Conservation (phyloP, 2,329 filamentous ascomycete species). For the Pseudogymnoascus sp. region DNA sequence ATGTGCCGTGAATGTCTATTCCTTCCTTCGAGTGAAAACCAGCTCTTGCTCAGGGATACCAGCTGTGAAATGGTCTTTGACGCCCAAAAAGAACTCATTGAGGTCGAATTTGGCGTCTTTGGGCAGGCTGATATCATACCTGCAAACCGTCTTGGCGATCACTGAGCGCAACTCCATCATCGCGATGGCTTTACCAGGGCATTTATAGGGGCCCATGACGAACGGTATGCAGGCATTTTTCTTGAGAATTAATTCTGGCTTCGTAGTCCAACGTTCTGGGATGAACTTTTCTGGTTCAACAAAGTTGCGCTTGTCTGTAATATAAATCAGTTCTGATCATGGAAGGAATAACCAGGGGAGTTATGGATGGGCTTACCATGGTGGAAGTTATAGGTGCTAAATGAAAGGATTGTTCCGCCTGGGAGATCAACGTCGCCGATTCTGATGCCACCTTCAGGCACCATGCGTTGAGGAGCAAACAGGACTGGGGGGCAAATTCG, state of each 20-base stretch:
- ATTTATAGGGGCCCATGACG: slow-evolving; percentile 26
- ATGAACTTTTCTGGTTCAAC: slow-evolving; percentile 25
- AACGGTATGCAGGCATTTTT: slow-evolving; percentile 26
- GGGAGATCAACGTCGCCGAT: slow-evolving; percentile 18
- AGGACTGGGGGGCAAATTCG: slow-evolving; percentile 18
- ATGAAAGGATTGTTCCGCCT: slow-evolving; percentile 13
- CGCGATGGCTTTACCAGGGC: slow-evolving; percentile 30
- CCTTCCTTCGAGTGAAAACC: slow-evolving; percentile 13
- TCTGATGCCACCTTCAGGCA: slow-evolving; percentile 31
- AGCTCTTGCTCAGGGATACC: slow-evolving; percentile 13
- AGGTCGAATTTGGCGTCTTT: slow-evolving; percentile 15
- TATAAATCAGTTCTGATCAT: background rate
- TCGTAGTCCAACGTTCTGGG: slow-evolving; percentile 28
- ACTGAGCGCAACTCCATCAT: slow-evolving; percentile 30
- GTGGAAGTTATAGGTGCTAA: slow-evolving; percentile 17
- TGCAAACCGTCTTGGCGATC: slow-evolving; percentile 20
- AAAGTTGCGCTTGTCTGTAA: slow-evolving; percentile 17
- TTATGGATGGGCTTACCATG: slow-evolving; percentile 13
- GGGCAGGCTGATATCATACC: slow-evolving; percentile 23
- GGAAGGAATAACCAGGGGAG: background rate
- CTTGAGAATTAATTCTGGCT: slow-evolving; percentile 21
- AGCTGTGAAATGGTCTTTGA: slow-evolving; percentile 17
- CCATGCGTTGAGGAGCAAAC: slow-evolving; percentile 29
- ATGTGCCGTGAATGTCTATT: background rate
- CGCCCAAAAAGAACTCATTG: slow-evolving; percentile 14